These are phyloP conservation scores for Closterium sp. DNA, from an alignment of 139 green algal species.

Conservation along the genomic window DNA sequence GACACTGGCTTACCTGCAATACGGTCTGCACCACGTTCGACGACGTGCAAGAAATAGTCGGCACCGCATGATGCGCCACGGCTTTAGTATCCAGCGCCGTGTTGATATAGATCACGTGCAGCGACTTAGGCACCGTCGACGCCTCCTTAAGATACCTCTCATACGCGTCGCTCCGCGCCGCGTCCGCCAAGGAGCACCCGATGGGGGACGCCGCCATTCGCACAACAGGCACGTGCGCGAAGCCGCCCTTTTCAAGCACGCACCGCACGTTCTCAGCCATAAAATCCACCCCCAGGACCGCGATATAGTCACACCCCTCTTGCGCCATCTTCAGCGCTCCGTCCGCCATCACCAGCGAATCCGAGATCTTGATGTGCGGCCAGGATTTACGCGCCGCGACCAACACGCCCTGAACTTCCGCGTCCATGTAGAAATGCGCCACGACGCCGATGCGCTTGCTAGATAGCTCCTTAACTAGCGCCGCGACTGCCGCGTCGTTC, in stretches of 20 bases:
- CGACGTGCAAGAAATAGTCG: slow-evolving; percentile 98
- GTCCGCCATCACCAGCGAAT: slow-evolving; percentile 85
- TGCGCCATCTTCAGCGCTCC: slow-evolving; percentile 67
- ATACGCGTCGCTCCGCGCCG: slow-evolving; percentile 79
- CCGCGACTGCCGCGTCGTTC: slow-evolving; percentile 54
- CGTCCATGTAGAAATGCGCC: slow-evolving; percentile 99
- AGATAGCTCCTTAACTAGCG: slow-evolving; percentile 65
- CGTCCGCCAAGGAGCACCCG: slow-evolving; percentile 94
- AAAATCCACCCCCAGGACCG: slow-evolving; percentile 97
- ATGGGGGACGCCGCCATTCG: slow-evolving; percentile 82
- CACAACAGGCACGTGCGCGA: slow-evolving; percentile 77
- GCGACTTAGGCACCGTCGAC: slow-evolving; percentile 55
- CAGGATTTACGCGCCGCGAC: slow-evolving; percentile 68
- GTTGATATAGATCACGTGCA: slow-evolving; percentile 99
- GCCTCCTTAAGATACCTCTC: slow-evolving; percentile 69
- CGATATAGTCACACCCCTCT: slow-evolving; percentile 81
- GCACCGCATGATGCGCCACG: slow-evolving; percentile 73
- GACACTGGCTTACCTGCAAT: slow-evolving; percentile 66
- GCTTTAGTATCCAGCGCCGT: slow-evolving; percentile 94
- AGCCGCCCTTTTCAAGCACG: slow-evolving; percentile 84
- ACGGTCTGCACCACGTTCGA: slow-evolving; percentile 98
- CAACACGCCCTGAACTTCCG: slow-evolving; percentile 94
- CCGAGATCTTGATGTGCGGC: slow-evolving; percentile 92
- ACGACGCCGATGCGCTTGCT: slow-evolving; percentile 95
- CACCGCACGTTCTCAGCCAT: slow-evolving; percentile 98